These are phyloP conservation scores for Sporothrix pseudoabietina DNA, from an alignment of 2,329 filamentous ascomycete species.

Conservation along the genomic window DNA sequence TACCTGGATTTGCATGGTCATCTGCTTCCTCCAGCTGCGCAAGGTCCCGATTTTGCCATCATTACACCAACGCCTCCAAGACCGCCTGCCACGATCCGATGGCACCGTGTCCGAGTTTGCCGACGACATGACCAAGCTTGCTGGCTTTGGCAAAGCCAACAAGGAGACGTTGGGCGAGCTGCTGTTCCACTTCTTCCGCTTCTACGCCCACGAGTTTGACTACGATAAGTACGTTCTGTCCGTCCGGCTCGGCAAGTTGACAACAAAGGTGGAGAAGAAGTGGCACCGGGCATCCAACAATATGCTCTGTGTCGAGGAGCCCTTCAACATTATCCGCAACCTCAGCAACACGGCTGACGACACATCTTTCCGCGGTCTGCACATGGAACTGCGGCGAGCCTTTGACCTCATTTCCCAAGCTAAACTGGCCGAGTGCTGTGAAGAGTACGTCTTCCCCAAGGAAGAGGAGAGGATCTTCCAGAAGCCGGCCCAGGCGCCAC, in stretches of 20 bases:
- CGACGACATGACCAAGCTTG: slow-evolving; percentile 76
- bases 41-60: slow-evolving; percentile 81
- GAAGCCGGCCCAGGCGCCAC: slow-evolving; percentile 56
- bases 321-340: slow-evolving; percentile 87
- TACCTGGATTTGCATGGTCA: slow-evolving; percentile 98
- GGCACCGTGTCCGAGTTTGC: slow-evolving; percentile 77
- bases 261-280: slow-evolving; percentile 82
- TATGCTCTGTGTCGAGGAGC: slow-evolving; percentile 90
- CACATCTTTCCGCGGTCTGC: slow-evolving; percentile 87
- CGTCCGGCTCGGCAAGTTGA: slow-evolving; percentile 74
- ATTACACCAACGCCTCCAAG: slow-evolving; percentile 72
- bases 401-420: slow-evolving; percentile 79
- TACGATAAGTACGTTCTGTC: slow-evolving; percentile 85
- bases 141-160: slow-evolving; percentile 75
- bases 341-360: slow-evolving; percentile 96
- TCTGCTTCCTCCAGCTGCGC: slow-evolving; percentile 90
- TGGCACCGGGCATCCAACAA: slow-evolving; percentile 83
- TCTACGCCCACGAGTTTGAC: slow-evolving; percentile 91
- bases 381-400: slow-evolving; percentile 83
- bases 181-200: slow-evolving; percentile 93
- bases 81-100: slow-evolving; percentile 62
- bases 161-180: slow-evolving; percentile 80
- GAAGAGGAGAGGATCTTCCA: slow-evolving; percentile 70
- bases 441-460: slow-evolving; percentile 83
- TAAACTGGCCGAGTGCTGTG: slow-evolving; percentile 80